Conservation (phyloP, 2,329 filamentous ascomycete species). For the Lachnellula arida region DNA sequence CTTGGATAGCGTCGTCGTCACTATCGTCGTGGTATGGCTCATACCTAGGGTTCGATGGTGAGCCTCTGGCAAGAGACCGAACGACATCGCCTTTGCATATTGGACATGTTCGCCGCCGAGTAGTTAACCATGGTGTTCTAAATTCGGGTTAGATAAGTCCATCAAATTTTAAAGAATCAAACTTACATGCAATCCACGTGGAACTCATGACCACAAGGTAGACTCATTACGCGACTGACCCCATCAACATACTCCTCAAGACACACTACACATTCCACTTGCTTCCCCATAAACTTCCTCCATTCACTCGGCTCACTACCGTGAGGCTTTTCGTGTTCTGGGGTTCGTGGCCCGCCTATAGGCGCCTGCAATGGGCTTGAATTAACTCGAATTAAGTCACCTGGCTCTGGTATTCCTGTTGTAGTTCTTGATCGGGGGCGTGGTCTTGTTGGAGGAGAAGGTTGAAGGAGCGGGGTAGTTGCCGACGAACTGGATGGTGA, state of each 20-base stretch:
- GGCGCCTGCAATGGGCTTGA: constrained; percentile 32
- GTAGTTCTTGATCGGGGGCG: constrained; percentile 63
- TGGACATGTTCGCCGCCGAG: constrained; percentile 90
- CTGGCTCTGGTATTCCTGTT: constrained; percentile 52
- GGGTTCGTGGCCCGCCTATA: constrained; percentile 15
- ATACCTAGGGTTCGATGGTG: constrained; percentile 29
- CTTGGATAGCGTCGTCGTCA: constrained; percentile 41
- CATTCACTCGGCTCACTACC: constrained; percentile 47
- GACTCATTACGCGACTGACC: constrained; percentile 90
- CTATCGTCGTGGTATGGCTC: constrained; percentile 37
- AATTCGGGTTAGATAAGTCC: constrained; percentile 7
- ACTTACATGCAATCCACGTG: constrained; percentile 98
- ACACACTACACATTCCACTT: constrained; percentile 92
- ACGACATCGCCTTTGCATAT: constrained; percentile 99
- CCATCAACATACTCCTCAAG: constrained; percentile 95
- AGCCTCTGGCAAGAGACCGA: constrained; percentile 51
- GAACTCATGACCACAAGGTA: constrained; percentile 97
- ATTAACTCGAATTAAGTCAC: constrained; percentile 41
- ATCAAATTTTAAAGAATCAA: constrained; percentile 1
- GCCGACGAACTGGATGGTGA: constrained; percentile 63
- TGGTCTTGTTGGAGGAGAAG: constrained; percentile 44
- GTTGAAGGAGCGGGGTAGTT: constrained; percentile 74
- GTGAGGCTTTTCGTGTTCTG: constrained; percentile 44
- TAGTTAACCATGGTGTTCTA: constrained; percentile 95
- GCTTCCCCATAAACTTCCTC: constrained; percentile 62